Evolutionary conservation across 306 rosid genomes (phyloP), one percentile per base, ranked within the genome.

Genomic region (Fagus crenata): DNA sequence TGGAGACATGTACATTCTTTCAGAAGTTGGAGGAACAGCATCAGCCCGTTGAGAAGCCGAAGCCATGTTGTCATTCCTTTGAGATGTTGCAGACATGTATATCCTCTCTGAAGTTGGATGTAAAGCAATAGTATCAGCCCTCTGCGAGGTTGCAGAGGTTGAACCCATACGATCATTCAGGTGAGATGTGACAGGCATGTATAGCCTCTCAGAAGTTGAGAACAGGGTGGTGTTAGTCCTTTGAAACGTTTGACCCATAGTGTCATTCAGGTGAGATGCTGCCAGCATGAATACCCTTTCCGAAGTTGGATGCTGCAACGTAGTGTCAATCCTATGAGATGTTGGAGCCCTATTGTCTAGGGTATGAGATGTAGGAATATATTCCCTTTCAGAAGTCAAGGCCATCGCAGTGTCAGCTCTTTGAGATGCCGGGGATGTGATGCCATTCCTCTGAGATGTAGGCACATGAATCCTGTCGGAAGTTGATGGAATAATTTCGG

Each of bases 91-190:
- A 61, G 88, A 67, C 65, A 83, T 40, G 69, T 74, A 81, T 8
- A 84, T 80, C 76, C 83, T 80, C 83, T 88, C 90, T 0, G 86
- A 58, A 11, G 81, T 64, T 49, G 85, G 78, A 76, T 76, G 81
- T 40, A 82, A 79, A 61, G 71, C 68, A 54, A 83, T 72, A 46
- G 8, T 46, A 56, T 88, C 87, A 11, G 77, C 83, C 60, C 83
- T 85, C 72, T 71, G 85, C 77, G 91, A 72, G 7, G 78, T 72
- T 43, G 80, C 80, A 18, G 91, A 72, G 7, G 78, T 72, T 43
- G 80, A 82, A 18, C 90, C 82, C 46, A 75, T 75, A 35, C n/a
- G 80, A 46, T 81, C 85, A 49, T 51, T 51, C 49, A 65, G 68
- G 42, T 81, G 76, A 72, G 85, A 68, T 60, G 78, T 64, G 53